Conservation (phyloP, 257 asterid genomes). For the Voacanga thouarsii region DNA sequence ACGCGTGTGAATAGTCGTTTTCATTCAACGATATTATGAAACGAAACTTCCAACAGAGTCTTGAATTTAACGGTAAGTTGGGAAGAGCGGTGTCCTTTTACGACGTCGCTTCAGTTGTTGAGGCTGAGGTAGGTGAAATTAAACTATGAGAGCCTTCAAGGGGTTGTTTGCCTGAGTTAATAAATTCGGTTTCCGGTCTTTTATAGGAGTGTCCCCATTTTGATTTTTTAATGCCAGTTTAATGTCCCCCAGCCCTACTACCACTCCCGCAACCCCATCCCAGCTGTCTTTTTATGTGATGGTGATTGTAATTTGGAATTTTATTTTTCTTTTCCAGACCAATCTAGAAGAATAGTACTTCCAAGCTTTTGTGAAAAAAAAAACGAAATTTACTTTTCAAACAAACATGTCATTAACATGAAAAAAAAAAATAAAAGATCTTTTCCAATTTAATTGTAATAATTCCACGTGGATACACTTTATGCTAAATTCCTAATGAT, state of each 20-base stretch:
- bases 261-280: not conserved
- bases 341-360: not conserved
- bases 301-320: not conserved
- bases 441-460: too few relatives aligned
- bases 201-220: not conserved
- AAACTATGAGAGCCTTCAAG: not conserved
- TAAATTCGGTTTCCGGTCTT: not conserved
- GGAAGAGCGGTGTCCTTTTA: constrained; percentile 6
- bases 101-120: constrained; percentile 24
- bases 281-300: not conserved
- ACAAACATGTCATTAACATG: not conserved
- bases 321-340: not conserved
- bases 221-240: not conserved
- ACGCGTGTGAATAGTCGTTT: constrained; percentile 32
- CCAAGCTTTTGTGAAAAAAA: not conserved
- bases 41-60: constrained; percentile 15
- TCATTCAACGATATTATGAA: constrained; percentile 23
- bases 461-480: too few relatives aligned
- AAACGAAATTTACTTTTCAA: not conserved
- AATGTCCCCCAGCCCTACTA: too few relatives aligned
- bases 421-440: too few relatives aligned
- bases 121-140: constrained; percentile 20
- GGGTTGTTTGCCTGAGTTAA: constrained; percentile 6
- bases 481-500: too few relatives aligned
- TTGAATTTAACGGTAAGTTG: constrained; percentile 43